Base-by-base conservation (phyloP, 2,329 filamentous ascomycete genomes). In the Metarhizium robertsii region DNA sequence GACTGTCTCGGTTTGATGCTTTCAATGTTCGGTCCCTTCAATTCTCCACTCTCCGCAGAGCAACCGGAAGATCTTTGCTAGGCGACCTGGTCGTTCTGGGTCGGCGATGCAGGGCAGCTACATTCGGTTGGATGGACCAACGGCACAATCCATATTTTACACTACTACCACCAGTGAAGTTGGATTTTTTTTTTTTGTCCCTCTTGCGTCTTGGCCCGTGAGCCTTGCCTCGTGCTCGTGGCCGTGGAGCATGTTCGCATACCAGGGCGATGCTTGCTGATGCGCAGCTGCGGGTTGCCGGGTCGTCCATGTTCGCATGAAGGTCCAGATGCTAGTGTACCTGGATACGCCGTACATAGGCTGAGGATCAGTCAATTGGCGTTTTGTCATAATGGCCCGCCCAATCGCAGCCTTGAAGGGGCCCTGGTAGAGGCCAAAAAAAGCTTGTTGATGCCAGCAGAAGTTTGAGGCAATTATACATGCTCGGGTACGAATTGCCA, bases 21-120 rank as follows among this genome's bases (percentile, higher is more conserved):
- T 52, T 52, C 13, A 10, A 13, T 36, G 34, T 45, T 57, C 55
- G 53, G 45, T 55, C 50, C 55, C 53, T 55, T 47, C 43, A 47
- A 45, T 38, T 51, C 53, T 18, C 56, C 56, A 53, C 53, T 52
- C 25, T 47, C 53, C 29, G 54, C 56, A 51, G 56, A 53, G 56
- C 53, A 57, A 57, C 56, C 29, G 52, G 32, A 38, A 55, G 16
- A 48, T 18, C 42, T 25, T 20, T 4, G 20, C 18, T 30, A n/a
- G 48, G 48, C 14, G 48, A 32, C 34, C 48, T 50, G 48, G 48
- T 45, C n/a, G n/a, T 45, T 18, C n/a, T 45, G 42, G n/a, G n/a
- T 43, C 40, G 14, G 8, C 16, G 42, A 18, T 45, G 42, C 42
- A 45, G 42, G 42, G 42, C n/a, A 20, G 42, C 7, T 18, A 45